Base-by-base conservation (phyloP, 805 yeast genomes). In the Maudiozyma pseudohumilis region DNA sequence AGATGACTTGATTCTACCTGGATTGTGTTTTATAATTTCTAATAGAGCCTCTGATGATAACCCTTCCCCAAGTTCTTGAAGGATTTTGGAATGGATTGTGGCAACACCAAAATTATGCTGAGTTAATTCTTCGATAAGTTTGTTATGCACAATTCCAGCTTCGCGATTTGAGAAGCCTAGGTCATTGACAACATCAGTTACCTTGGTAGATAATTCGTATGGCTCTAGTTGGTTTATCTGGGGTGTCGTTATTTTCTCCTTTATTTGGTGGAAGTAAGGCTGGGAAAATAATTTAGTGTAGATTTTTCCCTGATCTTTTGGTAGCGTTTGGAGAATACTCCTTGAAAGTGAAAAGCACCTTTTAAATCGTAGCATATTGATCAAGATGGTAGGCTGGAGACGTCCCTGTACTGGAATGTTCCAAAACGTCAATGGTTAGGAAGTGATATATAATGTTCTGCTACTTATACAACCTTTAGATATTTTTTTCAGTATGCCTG, bases 1-100 rank as follows among this genome's bases (percentile, higher is more conserved):
- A 13, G 75, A 65, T n/a, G 63, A 54, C 35, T 58, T 56, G 1
- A 68, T 77, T 39, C 80, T 57, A 10, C 78, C 79, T 3, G 78
- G 77, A 43, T 75, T 75, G 29, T 59, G 42, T 23, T 51, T 50
- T 5, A 72, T 57, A 19, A 72, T 54, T 38, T 60, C 53, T 3
- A 44, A 36, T 3, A 63, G 29, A 1, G 66, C 53, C 2, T 45
- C 42, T 8, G 37, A 17, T 2, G 53, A 46, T 12, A 60, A 24
- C 5, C 36, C 27, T 9, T 49, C 46, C 1, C 54, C 50, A 6
- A 55, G 27, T 19, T 46, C 48, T 5, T 39, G 19, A 28, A 63
- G 40, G 13, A 53, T 47, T 36, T 53, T 49, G 7, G 54, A 45
- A 43, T 56, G 61, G 5, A 50, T 38, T 12, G 59, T 52, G 12